Conservation (phyloP, 768 basidiomycete genomes). For the Pholiota molesta region DNA sequence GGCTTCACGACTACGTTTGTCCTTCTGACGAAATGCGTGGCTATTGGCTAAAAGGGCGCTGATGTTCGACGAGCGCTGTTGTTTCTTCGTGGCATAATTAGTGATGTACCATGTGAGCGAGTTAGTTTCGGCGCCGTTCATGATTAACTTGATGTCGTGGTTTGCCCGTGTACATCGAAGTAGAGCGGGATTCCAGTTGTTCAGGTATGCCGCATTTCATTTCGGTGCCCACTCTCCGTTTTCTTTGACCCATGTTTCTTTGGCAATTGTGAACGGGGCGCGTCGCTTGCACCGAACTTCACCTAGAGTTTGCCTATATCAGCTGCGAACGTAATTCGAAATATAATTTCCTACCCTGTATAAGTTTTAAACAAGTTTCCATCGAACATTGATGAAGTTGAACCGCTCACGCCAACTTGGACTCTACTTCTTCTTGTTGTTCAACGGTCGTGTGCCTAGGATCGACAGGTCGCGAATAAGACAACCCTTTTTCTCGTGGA, state of each 20-base stretch:
- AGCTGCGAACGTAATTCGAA: no score
- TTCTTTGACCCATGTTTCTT: neutral
- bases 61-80: neutral
- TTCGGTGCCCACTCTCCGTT: conserved; percentile 8
- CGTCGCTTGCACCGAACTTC: neutral
- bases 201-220: neutral
- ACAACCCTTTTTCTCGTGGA: no score
- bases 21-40: neutral
- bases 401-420: neutral
- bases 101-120: conserved; percentile 6
- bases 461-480: no score
- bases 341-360: no score
- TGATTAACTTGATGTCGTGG: conserved; percentile 7
- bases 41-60: neutral
- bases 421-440: no score
- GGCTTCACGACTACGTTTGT: conserved; percentile 8
- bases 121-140: neutral
- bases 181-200: conserved; percentile 1
- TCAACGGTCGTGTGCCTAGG: no score
- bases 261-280: neutral
- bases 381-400: conserved; percentile 9
- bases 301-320: no score
- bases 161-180: neutral
- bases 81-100: conserved; percentile 4
- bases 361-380: neutral